Evolutionary conservation across 2,329 filamentous ascomycete species (phyloP), one percentile per base, ranked within the genome.

Genomic region (Venturia aucupariae): DNA sequence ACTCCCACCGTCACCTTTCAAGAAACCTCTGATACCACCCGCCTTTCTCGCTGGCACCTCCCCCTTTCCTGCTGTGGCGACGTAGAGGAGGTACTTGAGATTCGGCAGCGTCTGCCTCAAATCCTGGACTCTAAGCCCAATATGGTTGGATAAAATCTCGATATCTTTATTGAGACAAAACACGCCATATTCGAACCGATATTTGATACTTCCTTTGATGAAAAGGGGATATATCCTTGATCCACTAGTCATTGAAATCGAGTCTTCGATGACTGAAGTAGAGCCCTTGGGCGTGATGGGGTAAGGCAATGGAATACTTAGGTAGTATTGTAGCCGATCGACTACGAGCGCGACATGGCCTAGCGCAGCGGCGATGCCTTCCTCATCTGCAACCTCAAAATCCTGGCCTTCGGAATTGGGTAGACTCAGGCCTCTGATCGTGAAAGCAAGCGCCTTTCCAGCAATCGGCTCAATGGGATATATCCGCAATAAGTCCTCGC

Each of bases 101-200:
- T 99, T 99, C 1, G 93, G 92, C 7, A 97, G 78, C 0, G 93
- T 96, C 69, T 97, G 91, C 4, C 94, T 84, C 22, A 97, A 91
- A 71, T 99, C 94, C 67, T 97, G 83, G 0, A 96, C 87, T 59
- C 88, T 86, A 15, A 97, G 79, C 0, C 88, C 88, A 68, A 92
- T 86, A 0, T 79, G 77, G 66, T 81, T 83, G 24, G 76, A 78
- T 13, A 89, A 73, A 60, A 86, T 80, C 69, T 97, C 92, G 64
- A 99, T 92, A 72, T 97, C 81, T 76, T 97, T 97, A 78, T 97
- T 97, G 17, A 99, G 82, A n/a, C 97, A 79, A 71, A 97, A 99
- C 72, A 96, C 94, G 13, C 82, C 94, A 74, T 97, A 99, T 70
- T 97, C 93, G 75, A 97, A 97, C 2, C 93, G 87, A 78, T 93